Evolutionary conservation across 257 asterid species (phyloP), one percentile per base, ranked within the genome.

Genomic region (Penstemon davidsonii): DNA sequence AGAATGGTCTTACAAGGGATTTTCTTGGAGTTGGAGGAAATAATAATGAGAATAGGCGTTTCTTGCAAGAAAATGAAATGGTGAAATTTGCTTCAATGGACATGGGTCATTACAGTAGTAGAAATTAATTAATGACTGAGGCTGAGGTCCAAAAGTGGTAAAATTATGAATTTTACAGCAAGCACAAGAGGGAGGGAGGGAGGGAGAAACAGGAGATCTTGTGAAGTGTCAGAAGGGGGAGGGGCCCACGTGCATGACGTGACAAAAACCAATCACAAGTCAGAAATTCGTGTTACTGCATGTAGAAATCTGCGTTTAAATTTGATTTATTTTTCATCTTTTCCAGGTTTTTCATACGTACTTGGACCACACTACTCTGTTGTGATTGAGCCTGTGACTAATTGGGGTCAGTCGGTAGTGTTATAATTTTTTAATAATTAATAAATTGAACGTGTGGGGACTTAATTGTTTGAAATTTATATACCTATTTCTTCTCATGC

Each of bases 21-120:
- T 90, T 90, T 60, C 86, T 90, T 3, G 96, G 97, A 13, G 96
- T 88, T 8, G 91, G 91, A 18, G 83, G 84, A 8, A 78, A 70
- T 8, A 78, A 70, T 8, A 6, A 7, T 50, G 74, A 75, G n/a
- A 75, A 62, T 36, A 54, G 85, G 49, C 74, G 75, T 4, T 83
- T 86, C 75, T 55, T 81, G 69, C 84, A 80, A 58, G 85, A 81
- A 12, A 80, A 71, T 15, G 87, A 89, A 54, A 53, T 86, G n/a
- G 83, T 75, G 7, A 84, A 82, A 66, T 88, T 86, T 62, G 82
- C 87, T 5, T 69, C 82, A 4, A 72, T 82, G 85, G 80, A 78
- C 25, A 83, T 81, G 82, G 47, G 80, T 56, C 80, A 72, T 62
- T 83, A 74, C 83, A 66, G 78, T 44, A 77, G 81, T 71, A 73